phyloP scores from a whole-genome alignment of 768 basidiomycete genomes.

The Gymnopilus dilepis region DNA sequence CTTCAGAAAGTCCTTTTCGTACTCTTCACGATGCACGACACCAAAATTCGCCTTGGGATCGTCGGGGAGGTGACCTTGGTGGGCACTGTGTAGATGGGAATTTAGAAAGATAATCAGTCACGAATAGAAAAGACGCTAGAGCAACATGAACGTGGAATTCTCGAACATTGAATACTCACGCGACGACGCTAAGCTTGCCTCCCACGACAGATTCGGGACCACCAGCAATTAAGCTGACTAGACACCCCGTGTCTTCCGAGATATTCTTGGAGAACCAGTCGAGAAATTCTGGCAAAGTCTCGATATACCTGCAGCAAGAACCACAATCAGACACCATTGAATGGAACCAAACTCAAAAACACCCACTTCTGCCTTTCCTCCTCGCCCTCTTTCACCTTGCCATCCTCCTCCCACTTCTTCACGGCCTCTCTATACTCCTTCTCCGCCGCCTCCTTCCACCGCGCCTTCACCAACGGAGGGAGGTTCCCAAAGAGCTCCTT shows the following conservation, averaged over 20 bases:
- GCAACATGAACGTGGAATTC: no score
- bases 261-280: not conserved
- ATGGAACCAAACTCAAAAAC: not conserved
- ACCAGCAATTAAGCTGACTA: not conserved
- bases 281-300: not conserved
- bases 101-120: no score
- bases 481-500: not conserved
- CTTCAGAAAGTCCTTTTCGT: not conserved
- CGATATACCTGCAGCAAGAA: not conserved
- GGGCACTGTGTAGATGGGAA: not conserved
- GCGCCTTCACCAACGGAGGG: not conserved
- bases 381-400: not conserved
- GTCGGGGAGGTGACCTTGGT: not conserved
- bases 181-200: not conserved
- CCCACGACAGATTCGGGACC: not conserved
- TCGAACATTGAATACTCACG: not conserved
- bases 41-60: not conserved
- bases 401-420: not conserved
- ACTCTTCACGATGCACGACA: not conserved
- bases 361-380: not conserved
- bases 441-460: not conserved
- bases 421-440: not conserved
- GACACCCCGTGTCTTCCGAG: not conserved
- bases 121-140: no score
- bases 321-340: not conserved